Evolutionary conservation across 768 basidiomycete genomes (phyloP), one percentile per base, ranked within the genome.

Genomic region (Psilocybe subaeruginosa): DNA sequence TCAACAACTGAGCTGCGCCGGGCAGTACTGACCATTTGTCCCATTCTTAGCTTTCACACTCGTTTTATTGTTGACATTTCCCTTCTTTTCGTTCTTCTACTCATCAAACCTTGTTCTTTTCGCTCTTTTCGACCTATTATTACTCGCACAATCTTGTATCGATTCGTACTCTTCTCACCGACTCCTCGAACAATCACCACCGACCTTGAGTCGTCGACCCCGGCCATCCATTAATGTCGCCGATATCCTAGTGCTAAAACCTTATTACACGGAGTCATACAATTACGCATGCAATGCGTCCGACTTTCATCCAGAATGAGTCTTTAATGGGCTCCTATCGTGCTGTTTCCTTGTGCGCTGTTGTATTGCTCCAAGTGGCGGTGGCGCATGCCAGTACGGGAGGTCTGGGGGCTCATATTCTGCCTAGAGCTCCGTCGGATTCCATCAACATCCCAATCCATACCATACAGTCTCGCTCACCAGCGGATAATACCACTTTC

Each of bases 401-500:
- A 33, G 62, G 56, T 33, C 63, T 60, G 63, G 56, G 48, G 56
- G 59, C 54, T 61, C 64, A 53, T 37, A 61, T 68, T 43, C 58
- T 59, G 46, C 71, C 71, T 57, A 71, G 66, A 48, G 62, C 64
- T 56, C 71, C 63, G 46, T 63, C 71, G 53, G 66, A 73, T 45
- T 70, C 73, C 12, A 67, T 75, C 39, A 74, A 65, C 19, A 64
- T 78, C 50, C 74, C 74, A 7, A 66, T 76, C 16, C 72, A 69
- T 39, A 60, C 57, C 1, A 50, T 72, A 48, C 59, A 64, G 47
- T 30, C 59, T 23, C 65, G 65, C 29, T 68, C 69, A 9, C 67
- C 67, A 31, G 69, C 69, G 19, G 62, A 71, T 56, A 78, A 77
- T 57, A 67, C 52, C 29, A 74, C 71, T 4, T 62, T 73, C 43